phyloP scores from a whole-genome alignment of 371 early-diverging fungal species.

The Mortierella sp. region DNA sequence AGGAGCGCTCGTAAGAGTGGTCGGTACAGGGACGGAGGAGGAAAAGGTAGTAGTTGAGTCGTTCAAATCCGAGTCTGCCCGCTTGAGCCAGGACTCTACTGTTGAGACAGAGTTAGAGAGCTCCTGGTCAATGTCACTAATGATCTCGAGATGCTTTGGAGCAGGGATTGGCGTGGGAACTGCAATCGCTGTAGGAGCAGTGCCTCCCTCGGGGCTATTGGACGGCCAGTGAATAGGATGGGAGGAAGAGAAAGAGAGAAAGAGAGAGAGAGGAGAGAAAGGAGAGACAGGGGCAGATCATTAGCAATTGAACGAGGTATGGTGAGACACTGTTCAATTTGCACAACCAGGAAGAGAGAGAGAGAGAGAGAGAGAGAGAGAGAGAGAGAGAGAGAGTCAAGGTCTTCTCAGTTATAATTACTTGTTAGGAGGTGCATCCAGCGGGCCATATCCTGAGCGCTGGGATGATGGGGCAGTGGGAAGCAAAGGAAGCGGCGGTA shows the following conservation, averaged over 20 bases:
- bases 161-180: slow-evolving; percentile 2
- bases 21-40: not conserved
- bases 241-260: no score
- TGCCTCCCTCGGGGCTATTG: no score
- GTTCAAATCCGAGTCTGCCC: slow-evolving; percentile 5
- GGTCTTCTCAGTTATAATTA: no score
- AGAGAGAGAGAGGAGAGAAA: no score
- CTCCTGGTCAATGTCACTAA: slow-evolving; percentile 20
- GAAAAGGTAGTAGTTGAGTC: not conserved
- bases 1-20: not conserved
- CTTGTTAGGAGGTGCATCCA: slow-evolving; percentile 10
- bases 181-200: no score
- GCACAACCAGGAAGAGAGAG: no score
- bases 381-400: no score
- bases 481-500: slow-evolving; percentile 16
- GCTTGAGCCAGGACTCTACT: slow-evolving; percentile 35
- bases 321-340: no score
- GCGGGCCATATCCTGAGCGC: slow-evolving; percentile 22
- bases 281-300: no score
- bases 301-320: no score
- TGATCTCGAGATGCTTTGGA: slow-evolving; percentile 1
- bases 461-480: not conserved
- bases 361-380: no score
- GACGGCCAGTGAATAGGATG: no score
- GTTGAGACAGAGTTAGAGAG: slow-evolving; percentile 27